A percentile compares a stretch with the other conserved stretches of the same genome.
Conservation (phyloP, 2,329 filamentous ascomycete species). For the Trichoderma sp. region DNA sequence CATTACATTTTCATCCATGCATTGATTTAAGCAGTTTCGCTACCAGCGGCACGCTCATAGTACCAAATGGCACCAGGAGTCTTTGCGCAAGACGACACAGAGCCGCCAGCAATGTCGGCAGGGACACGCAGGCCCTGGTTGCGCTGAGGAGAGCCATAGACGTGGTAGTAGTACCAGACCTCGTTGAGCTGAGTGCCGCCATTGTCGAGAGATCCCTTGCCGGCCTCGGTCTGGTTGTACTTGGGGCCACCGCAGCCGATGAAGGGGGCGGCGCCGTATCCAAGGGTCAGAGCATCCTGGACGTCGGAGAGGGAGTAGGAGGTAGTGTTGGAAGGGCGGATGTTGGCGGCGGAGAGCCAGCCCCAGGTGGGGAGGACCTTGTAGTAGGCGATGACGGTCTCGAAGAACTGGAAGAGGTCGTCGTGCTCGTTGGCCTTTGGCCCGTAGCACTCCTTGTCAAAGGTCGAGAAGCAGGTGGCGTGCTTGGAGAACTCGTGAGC, state of each 20-base stretch:
- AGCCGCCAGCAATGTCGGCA: constrained; percentile 47
- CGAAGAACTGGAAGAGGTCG: constrained; percentile 63
- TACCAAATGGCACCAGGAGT: constrained; percentile 53
- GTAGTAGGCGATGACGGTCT: constrained; percentile 59
- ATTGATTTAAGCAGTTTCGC: constrained; percentile 24
- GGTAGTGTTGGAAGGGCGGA: constrained; percentile 58
- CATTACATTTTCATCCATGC: neutral
- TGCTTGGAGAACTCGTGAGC: constrained; percentile 68
- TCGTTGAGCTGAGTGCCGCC: constrained; percentile 59
- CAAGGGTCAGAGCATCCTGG: constrained; percentile 47
- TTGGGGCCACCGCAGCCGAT: constrained; percentile 59
- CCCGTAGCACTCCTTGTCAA: constrained; percentile 64
- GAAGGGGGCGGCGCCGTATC: constrained; percentile 56
- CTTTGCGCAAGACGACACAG: constrained; percentile 55
- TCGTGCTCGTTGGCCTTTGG: constrained; percentile 54
- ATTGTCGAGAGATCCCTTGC: constrained; percentile 52
- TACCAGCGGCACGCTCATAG: constrained; percentile 45
- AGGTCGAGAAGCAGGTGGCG: constrained; percentile 65
- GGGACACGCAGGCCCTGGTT: constrained; percentile 44
- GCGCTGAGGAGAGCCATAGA: constrained; percentile 56
- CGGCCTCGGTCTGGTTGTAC: constrained; percentile 60
- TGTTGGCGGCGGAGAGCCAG: constrained; percentile 56
- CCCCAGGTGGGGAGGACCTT: constrained; percentile 56
- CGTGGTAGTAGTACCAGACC: constrained; percentile 66
- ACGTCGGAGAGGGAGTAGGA: constrained; percentile 54